These are phyloP conservation scores for Colletotrichum tofieldiae DNA, from an alignment of 2,329 filamentous ascomycete genomes.

Conservation along the genomic window DNA sequence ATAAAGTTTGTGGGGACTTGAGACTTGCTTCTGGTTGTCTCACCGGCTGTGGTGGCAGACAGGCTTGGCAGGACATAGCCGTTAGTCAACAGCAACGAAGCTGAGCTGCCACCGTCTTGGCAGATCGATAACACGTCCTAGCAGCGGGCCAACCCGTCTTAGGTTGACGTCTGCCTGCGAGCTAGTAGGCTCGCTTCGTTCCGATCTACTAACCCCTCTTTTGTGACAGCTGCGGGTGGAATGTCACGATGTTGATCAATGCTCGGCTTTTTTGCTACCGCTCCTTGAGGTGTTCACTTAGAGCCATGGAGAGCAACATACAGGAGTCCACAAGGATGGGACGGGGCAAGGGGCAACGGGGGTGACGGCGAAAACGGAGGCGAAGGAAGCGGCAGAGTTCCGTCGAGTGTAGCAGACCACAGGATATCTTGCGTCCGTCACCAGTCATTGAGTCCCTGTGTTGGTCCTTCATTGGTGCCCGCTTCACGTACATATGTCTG, in stretches of 20 bases:
- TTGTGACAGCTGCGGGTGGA: not conserved
- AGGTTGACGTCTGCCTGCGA: not conserved
- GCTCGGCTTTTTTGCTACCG: not conserved
- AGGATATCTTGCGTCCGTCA: not conserved
- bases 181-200: not conserved
- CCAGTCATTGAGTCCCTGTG: not conserved
- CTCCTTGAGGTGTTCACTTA: not conserved
- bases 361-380: not conserved
- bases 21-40: slow-evolving; percentile 6
- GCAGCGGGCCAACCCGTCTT: not conserved
- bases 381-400: not conserved
- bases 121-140: not conserved
- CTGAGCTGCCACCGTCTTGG: not conserved
- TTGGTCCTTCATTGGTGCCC: not conserved
- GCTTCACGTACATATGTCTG: not conserved
- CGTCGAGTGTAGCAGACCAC: not conserved
- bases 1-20: not conserved
- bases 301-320: not conserved
- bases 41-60: not conserved
- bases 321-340: not conserved
- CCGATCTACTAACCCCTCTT: not conserved
- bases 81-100: not conserved
- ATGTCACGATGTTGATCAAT: not conserved
- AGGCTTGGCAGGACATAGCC: not conserved
- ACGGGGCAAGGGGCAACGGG: not conserved